Percentiles rank a stretch among this genome's conserved stretches.
Evolutionary conservation across 2,329 filamentous ascomycete species (phyloP).

Genomic region (Pseudogymnoascus sp.): DNA sequence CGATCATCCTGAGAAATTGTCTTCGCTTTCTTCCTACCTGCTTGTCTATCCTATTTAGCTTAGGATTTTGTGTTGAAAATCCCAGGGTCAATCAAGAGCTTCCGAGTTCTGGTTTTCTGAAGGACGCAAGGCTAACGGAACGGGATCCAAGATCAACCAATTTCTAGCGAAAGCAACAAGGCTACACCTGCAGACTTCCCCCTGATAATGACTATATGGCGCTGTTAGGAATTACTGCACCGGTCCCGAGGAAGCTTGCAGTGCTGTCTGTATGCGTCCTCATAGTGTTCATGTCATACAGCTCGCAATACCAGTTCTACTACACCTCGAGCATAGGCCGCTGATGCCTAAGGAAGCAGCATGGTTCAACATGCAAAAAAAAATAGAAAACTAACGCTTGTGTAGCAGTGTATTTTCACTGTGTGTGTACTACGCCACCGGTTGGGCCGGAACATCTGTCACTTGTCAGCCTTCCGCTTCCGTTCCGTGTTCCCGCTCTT

Average conservation of each 20-base stretch:
- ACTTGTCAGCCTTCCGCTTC: no score
- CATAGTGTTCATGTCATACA: conserved; percentile 63
- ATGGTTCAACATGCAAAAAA: conserved; percentile 65
- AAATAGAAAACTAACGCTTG: no score
- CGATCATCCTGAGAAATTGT: no score
- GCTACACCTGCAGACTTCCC: not conserved
- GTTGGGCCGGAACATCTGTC: no score
- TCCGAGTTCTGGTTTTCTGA: no score
- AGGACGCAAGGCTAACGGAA: not conserved
- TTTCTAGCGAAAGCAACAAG: not conserved
- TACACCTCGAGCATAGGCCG: conserved; percentile 54
- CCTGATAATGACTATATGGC: not conserved
- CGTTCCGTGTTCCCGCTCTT: no score
- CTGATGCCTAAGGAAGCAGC: conserved; percentile 49
- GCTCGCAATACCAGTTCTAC: conserved; percentile 64
- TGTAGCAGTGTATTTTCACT: no score
- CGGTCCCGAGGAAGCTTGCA: conserved; percentile 43
- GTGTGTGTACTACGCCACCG: no score
- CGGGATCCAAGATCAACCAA: not conserved
- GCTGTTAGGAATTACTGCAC: not conserved
- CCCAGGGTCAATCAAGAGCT: no score
- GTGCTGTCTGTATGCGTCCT: conserved; percentile 60
- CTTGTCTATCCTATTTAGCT: no score
- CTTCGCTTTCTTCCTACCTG: no score
- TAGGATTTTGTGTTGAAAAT: no score